A percentile compares a stretch with the other conserved stretches of the same genome.
Evolutionary conservation across 441 rosid genomes (phyloP).

Genomic region (Jatropha podagrica): DNA sequence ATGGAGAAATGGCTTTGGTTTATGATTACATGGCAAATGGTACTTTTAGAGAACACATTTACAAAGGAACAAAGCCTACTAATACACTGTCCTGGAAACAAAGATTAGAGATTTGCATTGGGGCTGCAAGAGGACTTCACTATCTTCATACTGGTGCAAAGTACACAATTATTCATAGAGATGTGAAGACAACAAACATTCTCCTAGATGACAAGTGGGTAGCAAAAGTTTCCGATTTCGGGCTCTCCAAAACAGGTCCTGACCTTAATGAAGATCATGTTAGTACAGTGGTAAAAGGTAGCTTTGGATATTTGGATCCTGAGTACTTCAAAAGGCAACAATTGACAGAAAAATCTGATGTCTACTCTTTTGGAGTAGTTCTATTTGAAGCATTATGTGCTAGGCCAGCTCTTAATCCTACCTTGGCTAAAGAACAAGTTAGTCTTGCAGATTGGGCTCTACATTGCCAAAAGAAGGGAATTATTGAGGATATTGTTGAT

Average conservation of each 20-base stretch:
- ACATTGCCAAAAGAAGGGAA: slow-evolving; percentile 51
- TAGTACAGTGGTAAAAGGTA: slow-evolving; percentile 77
- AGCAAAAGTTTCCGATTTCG: slow-evolving; percentile 83
- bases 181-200: slow-evolving; percentile 81
- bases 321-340: slow-evolving; percentile 78
- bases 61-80: slow-evolving; percentile 51
- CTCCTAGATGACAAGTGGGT: slow-evolving; percentile 72
- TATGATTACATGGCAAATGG: slow-evolving; percentile 76
- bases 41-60: slow-evolving; percentile 69
- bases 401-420: slow-evolving; percentile 68
- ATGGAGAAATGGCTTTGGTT: slow-evolving; percentile 70
- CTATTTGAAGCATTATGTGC: slow-evolving; percentile 67
- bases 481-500: slow-evolving; percentile 52
- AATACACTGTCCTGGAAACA: slow-evolving; percentile 55
- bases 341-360: slow-evolving; percentile 72
- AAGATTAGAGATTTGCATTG: slow-evolving; percentile 65
- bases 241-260: slow-evolving; percentile 75
- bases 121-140: slow-evolving; percentile 77
- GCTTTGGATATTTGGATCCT: slow-evolving; percentile 80
- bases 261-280: slow-evolving; percentile 62
- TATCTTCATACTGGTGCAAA: slow-evolving; percentile 81
- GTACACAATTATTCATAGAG: slow-evolving; percentile 79
- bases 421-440: slow-evolving; percentile 67
- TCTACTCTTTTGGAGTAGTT: slow-evolving; percentile 82
- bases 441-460: slow-evolving; percentile 79